phyloP scores from a whole-genome alignment of 306 rosid genomes.

The Corylus heterophylla region DNA sequence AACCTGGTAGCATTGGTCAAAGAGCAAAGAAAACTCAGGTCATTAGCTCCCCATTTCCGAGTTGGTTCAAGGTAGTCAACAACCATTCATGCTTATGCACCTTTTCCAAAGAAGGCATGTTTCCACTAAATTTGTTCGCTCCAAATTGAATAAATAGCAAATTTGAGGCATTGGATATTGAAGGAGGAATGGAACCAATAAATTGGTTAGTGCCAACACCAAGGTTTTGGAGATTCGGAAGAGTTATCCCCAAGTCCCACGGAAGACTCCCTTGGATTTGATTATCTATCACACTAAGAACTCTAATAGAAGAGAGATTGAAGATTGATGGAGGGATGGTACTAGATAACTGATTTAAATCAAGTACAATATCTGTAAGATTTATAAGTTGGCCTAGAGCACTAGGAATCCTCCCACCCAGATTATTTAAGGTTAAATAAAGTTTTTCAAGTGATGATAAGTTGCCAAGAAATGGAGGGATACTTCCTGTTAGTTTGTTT shows the following conservation, averaged over 20 bases:
- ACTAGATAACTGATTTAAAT: not conserved
- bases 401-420: not conserved
- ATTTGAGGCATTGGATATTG: not conserved
- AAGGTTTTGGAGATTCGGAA: not conserved
- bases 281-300: not conserved
- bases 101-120: not conserved
- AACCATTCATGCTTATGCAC: not conserved
- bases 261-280: not conserved
- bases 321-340: not conserved
- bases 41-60: too few relatives aligned
- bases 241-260: not conserved
- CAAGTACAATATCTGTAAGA: rapidly evolving
- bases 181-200: not conserved
- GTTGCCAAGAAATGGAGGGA: not conserved
- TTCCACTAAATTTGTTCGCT: not conserved
- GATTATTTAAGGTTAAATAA: not conserved
- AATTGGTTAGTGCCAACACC: not conserved
- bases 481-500: not conserved
- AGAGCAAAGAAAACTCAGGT: not conserved
- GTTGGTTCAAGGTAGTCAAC: rapidly evolving
- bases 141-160: not conserved
- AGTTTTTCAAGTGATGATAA: not conserved
- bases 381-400: not conserved
- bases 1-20: not conserved
- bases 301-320: not conserved